Evolutionary conservation across 495 filamentous ascomycete species (phyloP), one percentile per base, ranked within the genome.

Genomic region (Hypoxylon trugodes): DNA sequence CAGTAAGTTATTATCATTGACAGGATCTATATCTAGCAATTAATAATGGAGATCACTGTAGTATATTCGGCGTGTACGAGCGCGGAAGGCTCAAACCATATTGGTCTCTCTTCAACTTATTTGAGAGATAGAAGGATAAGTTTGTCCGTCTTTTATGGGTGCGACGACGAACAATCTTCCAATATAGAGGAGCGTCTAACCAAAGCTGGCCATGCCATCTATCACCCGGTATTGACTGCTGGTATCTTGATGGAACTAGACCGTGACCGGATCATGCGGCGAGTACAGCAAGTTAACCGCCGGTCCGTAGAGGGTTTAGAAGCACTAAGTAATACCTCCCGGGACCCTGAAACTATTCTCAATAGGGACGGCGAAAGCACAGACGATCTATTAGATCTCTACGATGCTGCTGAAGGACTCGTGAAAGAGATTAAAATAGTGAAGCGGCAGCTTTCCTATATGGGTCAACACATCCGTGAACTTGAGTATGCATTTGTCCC

Each of bases 141-240:
- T n/a, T 6, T 65, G 1, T 48, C 47, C 3, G 41, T 65, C 13
- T 65, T 65, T 48, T 65, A 59, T 19, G 61, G 61, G 6, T 65
- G 61, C 10, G 59, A 22, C 19, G 33, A 48, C 10, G 10, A 28
- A 1, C 61, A 65, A 16, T 47, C 48, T 9, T 35, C 12, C 2
- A 10, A 41, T 1, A 59, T 65, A 4, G 41, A 48, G 13, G 28
- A 6, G 3, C 18, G 21, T 6, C 9, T 65, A 8, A 5, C 2
- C 1, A 25, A 30, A 1, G 61, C 61, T 18, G 54, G 41, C 3
- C 3, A 26, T 12, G 24, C 41, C 0, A 28, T 54, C 7, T 43
- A 22, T 5, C 47, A 65, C 19, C 61, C 53, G 13, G 48, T 65
- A 24, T 13, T 65, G 16, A 6, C 61, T 2, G 12, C 47, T n/a